Conservation (phyloP, 805 yeast species). For the Kazachstania africana region DNA sequence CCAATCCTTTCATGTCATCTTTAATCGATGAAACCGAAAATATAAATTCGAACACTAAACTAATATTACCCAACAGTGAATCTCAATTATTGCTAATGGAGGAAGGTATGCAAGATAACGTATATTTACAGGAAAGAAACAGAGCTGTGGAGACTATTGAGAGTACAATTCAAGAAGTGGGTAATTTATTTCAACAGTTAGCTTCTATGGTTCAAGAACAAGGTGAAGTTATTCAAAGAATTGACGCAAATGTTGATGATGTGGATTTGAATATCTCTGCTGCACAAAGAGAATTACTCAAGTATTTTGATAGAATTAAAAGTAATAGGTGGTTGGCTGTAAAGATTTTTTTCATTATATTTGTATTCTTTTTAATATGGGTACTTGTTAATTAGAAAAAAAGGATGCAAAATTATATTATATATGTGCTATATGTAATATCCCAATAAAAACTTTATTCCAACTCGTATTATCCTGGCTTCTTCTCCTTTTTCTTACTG, state of each 20-base stretch:
- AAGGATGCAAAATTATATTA: too few species aligned
- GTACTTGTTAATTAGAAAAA: constrained; percentile 53
- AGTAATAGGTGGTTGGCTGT: constrained; percentile 88
- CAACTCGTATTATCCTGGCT: too few species aligned
- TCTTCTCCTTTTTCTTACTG: too few species aligned
- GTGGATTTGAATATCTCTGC: constrained; percentile 81
- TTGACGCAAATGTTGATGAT: constrained; percentile 91
- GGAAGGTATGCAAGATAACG: constrained; percentile 45
- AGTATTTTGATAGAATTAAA: constrained; percentile 77
- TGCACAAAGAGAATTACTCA: constrained; percentile 86
- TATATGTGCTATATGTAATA: too few species aligned
- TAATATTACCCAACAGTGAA: constrained; percentile 56
- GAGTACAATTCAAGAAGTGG: constrained; percentile 93
- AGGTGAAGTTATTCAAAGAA: constrained; percentile 90
- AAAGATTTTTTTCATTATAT: constrained; percentile 77
- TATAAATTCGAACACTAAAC: constrained; percentile 7
- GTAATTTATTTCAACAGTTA: constrained; percentile 83
- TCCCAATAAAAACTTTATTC: too few species aligned
- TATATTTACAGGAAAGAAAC: constrained; percentile 72
- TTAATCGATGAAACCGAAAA: constrained; percentile 17
- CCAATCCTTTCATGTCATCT: constrained; percentile 31
- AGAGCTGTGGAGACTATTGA: constrained; percentile 93
- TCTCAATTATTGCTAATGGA: constrained; percentile 74
- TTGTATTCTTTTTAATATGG: constrained; percentile 68
- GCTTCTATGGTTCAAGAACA: constrained; percentile 98